Conservation (phyloP, 768 basidiomycete genomes). For the Terana coerulea region DNA sequence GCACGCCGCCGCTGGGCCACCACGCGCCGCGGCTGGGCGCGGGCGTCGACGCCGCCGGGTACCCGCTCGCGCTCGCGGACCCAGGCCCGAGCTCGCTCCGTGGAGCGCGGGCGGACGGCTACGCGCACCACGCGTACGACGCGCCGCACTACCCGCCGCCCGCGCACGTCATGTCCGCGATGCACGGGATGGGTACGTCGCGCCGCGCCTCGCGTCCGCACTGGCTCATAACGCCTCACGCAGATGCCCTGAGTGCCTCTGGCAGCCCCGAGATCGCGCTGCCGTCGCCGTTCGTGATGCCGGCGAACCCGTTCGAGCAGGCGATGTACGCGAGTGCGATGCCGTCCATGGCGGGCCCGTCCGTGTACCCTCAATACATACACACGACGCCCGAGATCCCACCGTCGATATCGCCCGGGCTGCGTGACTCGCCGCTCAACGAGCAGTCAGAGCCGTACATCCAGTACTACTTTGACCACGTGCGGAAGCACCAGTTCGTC, state of each 20-base stretch:
- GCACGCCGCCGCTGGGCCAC: constrained; percentile 17
- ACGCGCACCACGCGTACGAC: constrained; percentile 4
- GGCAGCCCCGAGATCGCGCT: constrained; percentile 4
- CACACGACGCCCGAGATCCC: constrained; percentile 11
- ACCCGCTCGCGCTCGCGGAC: constrained; percentile 3
- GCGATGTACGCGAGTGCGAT: not conserved
- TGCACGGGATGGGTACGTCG: constrained; percentile 16
- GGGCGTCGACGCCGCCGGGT: no score
- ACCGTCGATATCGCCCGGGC: constrained; percentile 27
- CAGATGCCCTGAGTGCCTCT: constrained; percentile 4
- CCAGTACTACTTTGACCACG: constrained; percentile 72
- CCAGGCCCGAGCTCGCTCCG: constrained; percentile 14
- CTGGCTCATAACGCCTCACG: not conserved
- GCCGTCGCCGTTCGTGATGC: constrained; percentile 21
- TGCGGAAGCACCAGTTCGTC: constrained; percentile 61
- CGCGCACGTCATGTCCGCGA: constrained; percentile 6
- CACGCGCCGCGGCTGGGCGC: constrained; percentile 7
- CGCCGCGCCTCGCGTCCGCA: not conserved
- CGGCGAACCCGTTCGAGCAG: not conserved
- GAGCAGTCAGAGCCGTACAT: constrained; percentile 48
- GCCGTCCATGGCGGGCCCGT: not conserved
- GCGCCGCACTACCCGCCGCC: not conserved
- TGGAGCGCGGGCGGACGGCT: not conserved
- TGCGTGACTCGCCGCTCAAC: constrained; percentile 24
- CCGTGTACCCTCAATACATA: not conserved